Evolutionary conservation across 75 land plant species (phyloP), one percentile per base, ranked within the genome.

Genomic region (Selaginella moellendorffii): DNA sequence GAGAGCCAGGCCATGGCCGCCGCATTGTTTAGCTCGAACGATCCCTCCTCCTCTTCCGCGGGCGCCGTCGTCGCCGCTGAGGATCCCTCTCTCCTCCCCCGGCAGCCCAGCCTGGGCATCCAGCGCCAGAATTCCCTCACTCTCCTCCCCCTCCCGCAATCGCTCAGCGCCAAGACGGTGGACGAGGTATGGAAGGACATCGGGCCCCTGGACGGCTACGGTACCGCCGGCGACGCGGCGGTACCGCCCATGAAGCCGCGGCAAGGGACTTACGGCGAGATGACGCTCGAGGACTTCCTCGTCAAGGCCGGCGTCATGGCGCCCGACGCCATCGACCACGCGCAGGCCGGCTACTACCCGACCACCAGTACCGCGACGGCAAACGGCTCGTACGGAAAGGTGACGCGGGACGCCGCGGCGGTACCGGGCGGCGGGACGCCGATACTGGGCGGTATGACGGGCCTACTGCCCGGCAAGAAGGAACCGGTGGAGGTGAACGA

Each of bases 251-350:
- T 56, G 59, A 56, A 20, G 59, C 65, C 28, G 65, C 30, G 30
- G 23, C 59, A 20, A 56, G 59, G 23, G 5, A 63, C 31, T 0
- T 10, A 21, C 24, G 81, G 78, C 19, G 84, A 82, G 63, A 76
- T 82, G 69, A 82, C 84, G 28, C 64, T 82, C 53, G 84, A 82
- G 62, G 84, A 82, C 66, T 78, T 82, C 54, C 61, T 82, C 68
- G 25, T 53, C 10, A 67, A 70, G 26, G 84, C 78, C 2, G 81
- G 84, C 10, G 59, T 56, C 24, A 25, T 56, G 59, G 24, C 23
- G 14, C 46, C 46, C 5, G 46, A 36, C 14, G 14, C 46, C 14
- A 5, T 36, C 46, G 46, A 36, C 10, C 46, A 36, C 10, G 10
- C 5, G 46, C 46, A 36, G 46, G 10, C 46, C 14, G 14, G 46